Percentiles rank a stretch among this genome's conserved stretches.
Evolutionary conservation across 257 asterid species (phyloP).

Genomic region (Solanum etuberosum): DNA sequence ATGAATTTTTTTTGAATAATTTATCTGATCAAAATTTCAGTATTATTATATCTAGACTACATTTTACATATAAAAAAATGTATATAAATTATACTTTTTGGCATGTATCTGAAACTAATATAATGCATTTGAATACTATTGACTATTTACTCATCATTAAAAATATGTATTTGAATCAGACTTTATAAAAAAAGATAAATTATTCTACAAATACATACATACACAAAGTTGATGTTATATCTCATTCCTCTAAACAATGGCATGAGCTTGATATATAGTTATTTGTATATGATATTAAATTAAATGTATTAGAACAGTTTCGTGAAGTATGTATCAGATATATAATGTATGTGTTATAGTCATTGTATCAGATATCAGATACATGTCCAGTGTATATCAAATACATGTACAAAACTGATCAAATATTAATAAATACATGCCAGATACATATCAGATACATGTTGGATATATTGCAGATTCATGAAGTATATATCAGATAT

Average conservation of each 20-base stretch:
- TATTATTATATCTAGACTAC: not conserved
- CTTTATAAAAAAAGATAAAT: too few species aligned
- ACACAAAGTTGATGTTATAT: not conserved
- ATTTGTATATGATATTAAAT: too few species aligned
- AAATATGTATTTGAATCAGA: not conserved
- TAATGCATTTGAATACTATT: too few species aligned
- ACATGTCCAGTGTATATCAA: not conserved
- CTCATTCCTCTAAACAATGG: not conserved
- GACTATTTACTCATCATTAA: not conserved
- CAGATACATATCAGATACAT: not conserved
- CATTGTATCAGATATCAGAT: not conserved
- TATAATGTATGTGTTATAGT: too few species aligned
- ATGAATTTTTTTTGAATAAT: too few species aligned
- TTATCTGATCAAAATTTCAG: too few species aligned
- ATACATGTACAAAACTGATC: not conserved
- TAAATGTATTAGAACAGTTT: too few species aligned
- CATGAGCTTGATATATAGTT: not conserved
- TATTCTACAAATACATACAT: not conserved
- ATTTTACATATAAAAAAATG: too few species aligned
- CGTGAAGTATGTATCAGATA: too few species aligned
- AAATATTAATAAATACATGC: too few species aligned
- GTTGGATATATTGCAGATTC: not conserved
- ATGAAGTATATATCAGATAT: too few species aligned
- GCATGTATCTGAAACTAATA: not conserved
- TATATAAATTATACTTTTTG: not conserved